Conservation (phyloP, 345 rosid species). For the sweet orange (Citrus sinensis) region DNA sequence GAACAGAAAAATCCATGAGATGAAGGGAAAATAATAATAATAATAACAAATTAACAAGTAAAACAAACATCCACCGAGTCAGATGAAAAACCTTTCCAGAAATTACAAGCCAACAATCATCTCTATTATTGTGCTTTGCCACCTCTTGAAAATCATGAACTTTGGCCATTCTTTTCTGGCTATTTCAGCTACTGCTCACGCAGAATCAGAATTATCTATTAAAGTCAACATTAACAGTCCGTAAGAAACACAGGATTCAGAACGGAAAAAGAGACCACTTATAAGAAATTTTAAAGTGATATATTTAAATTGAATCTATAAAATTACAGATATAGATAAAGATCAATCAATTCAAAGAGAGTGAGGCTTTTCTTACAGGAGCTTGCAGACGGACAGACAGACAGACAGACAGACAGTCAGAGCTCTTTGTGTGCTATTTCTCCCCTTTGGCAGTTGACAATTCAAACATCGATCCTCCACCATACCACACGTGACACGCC, state of each 20-base stretch:
- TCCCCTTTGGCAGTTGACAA: not conserved
- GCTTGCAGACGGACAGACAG: not conserved
- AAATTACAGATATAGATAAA: not conserved
- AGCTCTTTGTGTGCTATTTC: not conserved
- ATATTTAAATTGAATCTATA: not conserved
- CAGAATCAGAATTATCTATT: not conserved
- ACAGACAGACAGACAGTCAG: too few species aligned
- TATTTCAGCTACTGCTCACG: conserved; percentile 11
- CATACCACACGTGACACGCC: not conserved
- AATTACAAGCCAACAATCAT: conserved; percentile 66
- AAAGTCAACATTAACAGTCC: not conserved
- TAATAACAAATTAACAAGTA: not conserved
- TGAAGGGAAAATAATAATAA: not conserved
- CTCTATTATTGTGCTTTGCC: conserved; percentile 47
- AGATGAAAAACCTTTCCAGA: conserved; percentile 51
- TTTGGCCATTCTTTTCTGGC: conserved; percentile 25
- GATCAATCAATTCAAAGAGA: not conserved
- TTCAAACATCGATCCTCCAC: not conserved
- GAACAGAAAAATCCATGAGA: not conserved
- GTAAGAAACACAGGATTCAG: not conserved
- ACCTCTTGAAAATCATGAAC: conserved; percentile 45
- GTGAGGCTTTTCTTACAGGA: not conserved
- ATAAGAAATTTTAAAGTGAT: not conserved
- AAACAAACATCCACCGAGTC: not conserved
- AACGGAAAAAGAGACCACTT: not conserved